Evolutionary conservation across 2,329 filamentous ascomycete species (phyloP).

Genomic region (Cladobotryum protrusum): DNA sequence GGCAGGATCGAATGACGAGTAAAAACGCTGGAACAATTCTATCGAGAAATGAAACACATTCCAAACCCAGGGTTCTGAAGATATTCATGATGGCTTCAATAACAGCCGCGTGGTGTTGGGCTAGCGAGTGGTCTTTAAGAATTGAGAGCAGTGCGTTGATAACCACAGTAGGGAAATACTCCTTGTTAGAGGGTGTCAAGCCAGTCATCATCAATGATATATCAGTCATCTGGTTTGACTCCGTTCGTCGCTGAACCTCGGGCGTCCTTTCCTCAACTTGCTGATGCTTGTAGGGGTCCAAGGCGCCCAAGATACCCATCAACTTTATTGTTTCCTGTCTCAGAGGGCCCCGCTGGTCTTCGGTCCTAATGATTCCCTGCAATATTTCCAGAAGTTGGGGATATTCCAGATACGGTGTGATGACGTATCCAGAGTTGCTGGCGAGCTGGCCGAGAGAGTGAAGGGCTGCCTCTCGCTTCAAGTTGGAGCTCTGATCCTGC

Average conservation of each 20-base stretch:
- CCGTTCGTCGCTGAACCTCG: slow-evolving; percentile 64
- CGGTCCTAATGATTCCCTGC: slow-evolving; percentile 89
- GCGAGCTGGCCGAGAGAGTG: slow-evolving; percentile 87
- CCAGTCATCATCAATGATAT: slow-evolving; percentile 98
- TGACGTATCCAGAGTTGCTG: slow-evolving; percentile 96
- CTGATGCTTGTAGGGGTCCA: slow-evolving; percentile 92
- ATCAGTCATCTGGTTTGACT: slow-evolving; percentile 69
- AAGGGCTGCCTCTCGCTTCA: slow-evolving; percentile 85
- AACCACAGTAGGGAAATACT: slow-evolving; percentile 96
- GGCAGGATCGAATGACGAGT: slow-evolving; percentile 76
- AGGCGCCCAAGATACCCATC: slow-evolving; percentile 87
- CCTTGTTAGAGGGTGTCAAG: slow-evolving; percentile 90
- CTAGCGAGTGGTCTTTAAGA: slow-evolving; percentile 81
- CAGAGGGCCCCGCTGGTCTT: slow-evolving; percentile 74
- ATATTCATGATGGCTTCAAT: slow-evolving; percentile 99
- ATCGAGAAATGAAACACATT: slow-evolving; percentile 90
- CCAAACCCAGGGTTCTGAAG: slow-evolving; percentile 90
- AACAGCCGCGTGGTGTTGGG: slow-evolving; percentile 85
- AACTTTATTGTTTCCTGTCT: slow-evolving; percentile 93
- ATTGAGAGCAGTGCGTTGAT: slow-evolving; percentile 93
- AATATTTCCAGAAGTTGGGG: slow-evolving; percentile 88
- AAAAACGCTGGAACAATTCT: slow-evolving; percentile 94
- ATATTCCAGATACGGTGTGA: slow-evolving; percentile 91
- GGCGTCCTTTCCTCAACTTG: slow-evolving; percentile 86
- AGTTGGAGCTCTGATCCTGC: slow-evolving; percentile 85